Base-by-base conservation (phyloP, 306 rosid species). In the Psophocarpus tetragonolobus region DNA sequence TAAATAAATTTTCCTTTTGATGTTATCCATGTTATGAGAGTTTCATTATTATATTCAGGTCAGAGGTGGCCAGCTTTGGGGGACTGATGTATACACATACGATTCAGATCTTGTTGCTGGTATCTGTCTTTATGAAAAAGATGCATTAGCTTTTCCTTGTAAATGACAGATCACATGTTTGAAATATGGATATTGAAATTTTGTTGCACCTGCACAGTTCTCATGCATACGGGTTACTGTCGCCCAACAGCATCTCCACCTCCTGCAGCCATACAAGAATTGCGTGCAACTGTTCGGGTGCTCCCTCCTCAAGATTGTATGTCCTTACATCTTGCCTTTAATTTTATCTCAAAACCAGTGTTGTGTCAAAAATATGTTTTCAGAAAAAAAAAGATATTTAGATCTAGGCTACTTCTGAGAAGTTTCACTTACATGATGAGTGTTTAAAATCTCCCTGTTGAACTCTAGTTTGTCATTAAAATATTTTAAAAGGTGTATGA, bases 31-130 rank as follows among this genome's bases (percentile, higher is more conserved):
- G 17, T 47, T 53, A 71, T 75, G 10, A 60, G 23, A 60, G 67
- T 72, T 77, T 42, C 73, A 64, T 74, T 77, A 27, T 73, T 50
- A 60, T 60, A 21, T 90, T 78, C 90, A 94, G 98, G 98, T 94
- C 73, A 85, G 97, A 83, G 97, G 97, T 80, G 97, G 92, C 85
- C 97, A 92, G 77, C 87, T 94, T 23, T 94, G 98, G 98, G 98
- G 98, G 24, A 94, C 97, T 53, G 98, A 94, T 88, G 89, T 94
- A 61, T 94, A 94, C 84, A 94, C 97, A 13, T 90, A 89, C 66
- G 98, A 94, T 85, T 92, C 97, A 18, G 98, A 94, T 88, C 97
- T 94, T 79, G 97, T 94, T 68, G 98, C 98, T 68, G 98, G 98
- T 94, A 77, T 74, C 85, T 82, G 63, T 64, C 74, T 35, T 68